Percentiles rank a stretch among this genome's conserved stretches.
Conservation (phyloP, 371 early-diverging fungal genomes). For the Mortierella sp. region DNA sequence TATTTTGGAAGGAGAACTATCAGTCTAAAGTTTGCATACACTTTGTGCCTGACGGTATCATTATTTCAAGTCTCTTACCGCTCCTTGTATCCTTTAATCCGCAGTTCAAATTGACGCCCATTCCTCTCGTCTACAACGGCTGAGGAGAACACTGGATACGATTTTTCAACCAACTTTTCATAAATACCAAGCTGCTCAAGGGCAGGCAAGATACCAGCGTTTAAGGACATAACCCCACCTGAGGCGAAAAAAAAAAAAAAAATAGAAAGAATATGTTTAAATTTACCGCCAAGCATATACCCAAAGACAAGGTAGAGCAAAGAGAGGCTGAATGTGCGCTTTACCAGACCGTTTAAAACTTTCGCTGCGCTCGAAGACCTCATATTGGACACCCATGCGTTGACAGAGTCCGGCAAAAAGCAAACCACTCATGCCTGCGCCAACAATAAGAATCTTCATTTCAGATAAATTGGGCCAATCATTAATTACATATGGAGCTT, state of each 20-base stretch:
- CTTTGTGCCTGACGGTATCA: too few species aligned
- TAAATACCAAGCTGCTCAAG: not conserved
- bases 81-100: constrained; percentile 1
- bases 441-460: constrained; percentile 5
- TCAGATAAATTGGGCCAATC: not conserved
- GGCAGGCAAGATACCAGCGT: not conserved
- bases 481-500: not conserved
- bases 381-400: not conserved
- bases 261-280: not conserved
- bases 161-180: not conserved
- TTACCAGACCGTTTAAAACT: not conserved
- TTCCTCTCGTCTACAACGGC: not conserved
- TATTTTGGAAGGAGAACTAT: not conserved
- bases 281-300: not conserved
- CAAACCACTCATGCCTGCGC: not conserved
- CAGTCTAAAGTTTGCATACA: not conserved
- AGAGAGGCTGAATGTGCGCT: not conserved
- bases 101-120: not conserved
- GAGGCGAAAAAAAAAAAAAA: not conserved
- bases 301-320: not conserved
- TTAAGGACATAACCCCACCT: constrained; percentile 1
- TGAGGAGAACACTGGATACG: not conserved
- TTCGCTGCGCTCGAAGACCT: not conserved
- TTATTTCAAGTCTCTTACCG: not conserved
- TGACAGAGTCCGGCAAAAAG: not conserved